These are phyloP conservation scores for Logfia minima DNA, from an alignment of 129 eudicot species.

Conservation along the genomic window DNA sequence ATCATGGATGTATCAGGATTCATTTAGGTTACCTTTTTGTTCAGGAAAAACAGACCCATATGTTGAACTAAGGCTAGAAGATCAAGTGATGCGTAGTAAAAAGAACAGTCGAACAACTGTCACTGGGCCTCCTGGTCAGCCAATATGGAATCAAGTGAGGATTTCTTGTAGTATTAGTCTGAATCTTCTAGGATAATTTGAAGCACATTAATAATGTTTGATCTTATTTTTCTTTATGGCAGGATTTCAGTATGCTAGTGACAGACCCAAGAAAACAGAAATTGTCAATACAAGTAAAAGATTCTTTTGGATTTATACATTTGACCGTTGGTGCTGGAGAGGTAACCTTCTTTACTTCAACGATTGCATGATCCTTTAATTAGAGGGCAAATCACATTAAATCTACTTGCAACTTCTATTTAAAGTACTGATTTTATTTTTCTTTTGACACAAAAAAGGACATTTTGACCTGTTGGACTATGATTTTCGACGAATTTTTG, in stretches of 20 bases:
- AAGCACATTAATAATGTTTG: slow-evolving; percentile 6
- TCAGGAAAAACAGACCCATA: slow-evolving; percentile 10
- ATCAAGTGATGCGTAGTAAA: slow-evolving; percentile 15
- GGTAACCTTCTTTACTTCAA: slow-evolving; percentile 43
- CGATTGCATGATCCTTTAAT: neutral
- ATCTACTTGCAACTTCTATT: neutral
- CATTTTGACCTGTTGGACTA: neutral
- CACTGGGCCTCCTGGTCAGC: slow-evolving; percentile 86
- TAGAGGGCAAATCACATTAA: neutral
- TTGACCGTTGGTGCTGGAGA: slow-evolving; percentile 73
- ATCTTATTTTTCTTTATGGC: slow-evolving; percentile 26
- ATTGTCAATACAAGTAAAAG: slow-evolving; percentile 73
- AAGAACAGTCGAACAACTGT: slow-evolving; percentile 70
- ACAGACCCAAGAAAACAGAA: slow-evolving; percentile 70
- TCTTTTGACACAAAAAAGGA: neutral
- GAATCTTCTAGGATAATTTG: neutral
- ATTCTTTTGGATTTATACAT: slow-evolving; percentile 73
- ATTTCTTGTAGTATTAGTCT: slow-evolving; percentile 6
- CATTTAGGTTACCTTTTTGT: neutral
- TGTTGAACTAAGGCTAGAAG: slow-evolving; percentile 18
- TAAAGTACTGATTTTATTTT: neutral
- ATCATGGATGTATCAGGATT: neutral
- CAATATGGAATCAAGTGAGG: slow-evolving; percentile 94
- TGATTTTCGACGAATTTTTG: too few species aligned
- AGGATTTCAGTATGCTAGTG: slow-evolving; percentile 95